These are phyloP conservation scores for Fusarium algeriense DNA, from an alignment of 2,329 filamentous ascomycete genomes.

Conservation along the genomic window DNA sequence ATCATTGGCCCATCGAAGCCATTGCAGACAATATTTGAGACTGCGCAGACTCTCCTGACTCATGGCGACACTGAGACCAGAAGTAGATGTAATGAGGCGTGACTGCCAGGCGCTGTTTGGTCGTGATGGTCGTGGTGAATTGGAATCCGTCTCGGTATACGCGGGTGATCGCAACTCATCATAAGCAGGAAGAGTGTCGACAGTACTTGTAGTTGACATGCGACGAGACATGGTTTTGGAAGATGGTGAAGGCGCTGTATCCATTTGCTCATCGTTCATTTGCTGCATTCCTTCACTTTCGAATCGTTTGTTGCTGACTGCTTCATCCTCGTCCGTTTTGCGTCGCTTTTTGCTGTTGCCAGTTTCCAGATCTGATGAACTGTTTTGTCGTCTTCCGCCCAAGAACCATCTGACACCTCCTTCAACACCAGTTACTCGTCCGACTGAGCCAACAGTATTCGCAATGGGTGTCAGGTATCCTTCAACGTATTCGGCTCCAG, in stretches of 20 bases:
- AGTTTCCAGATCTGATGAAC: conserved; percentile 61
- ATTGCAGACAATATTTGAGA: conserved; percentile 84
- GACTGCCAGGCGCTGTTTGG: conserved; percentile 75
- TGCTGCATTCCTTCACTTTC: conserved; percentile 48
- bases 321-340: conserved; percentile 61
- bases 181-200: conserved; percentile 85
- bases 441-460: conserved; percentile 86
- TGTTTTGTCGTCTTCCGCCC: conserved; percentile 66
- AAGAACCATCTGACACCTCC: conserved; percentile 88
- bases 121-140: conserved; percentile 47
- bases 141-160: conserved; percentile 71
- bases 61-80: conserved; percentile 90
- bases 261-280: conserved; percentile 40
- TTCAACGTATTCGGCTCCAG: conserved; percentile 92
- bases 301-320: conserved; percentile 47
- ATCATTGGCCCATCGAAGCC: conserved; percentile 84
- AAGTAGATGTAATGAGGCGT: conserved; percentile 88
- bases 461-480: conserved; percentile 87
- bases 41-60: conserved; percentile 88
- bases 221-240: conserved; percentile 59
- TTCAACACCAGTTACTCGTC: conserved; percentile 88
- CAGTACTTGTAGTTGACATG: conserved; percentile 73
- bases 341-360: conserved; percentile 67
- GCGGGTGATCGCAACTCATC: conserved; percentile 81
- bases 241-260: conserved; percentile 46